Conservation (phyloP, 352 stramenopile species). For the Pythium pectinolyticum region DNA sequence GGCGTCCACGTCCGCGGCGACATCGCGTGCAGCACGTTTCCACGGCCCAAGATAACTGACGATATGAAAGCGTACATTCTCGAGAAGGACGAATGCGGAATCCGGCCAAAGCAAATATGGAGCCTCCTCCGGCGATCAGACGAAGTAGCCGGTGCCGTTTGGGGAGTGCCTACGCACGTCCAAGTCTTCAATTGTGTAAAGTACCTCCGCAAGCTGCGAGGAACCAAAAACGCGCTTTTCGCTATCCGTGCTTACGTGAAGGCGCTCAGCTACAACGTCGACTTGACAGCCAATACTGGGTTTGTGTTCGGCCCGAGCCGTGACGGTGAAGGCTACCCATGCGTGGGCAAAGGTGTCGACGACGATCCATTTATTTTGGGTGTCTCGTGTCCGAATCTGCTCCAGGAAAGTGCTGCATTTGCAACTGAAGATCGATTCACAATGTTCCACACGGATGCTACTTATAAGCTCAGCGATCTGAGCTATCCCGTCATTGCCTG, state of each 20-base stretch:
- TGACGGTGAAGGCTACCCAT: neutral
- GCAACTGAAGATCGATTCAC: neutral
- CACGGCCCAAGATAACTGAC: too few relatives aligned
- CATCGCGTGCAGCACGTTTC: too few relatives aligned
- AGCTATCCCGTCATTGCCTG: constrained; percentile 13
- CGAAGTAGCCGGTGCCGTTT: neutral
- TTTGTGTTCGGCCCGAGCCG: neutral
- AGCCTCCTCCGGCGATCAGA: neutral
- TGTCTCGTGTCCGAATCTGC: neutral
- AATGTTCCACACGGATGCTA: constrained; percentile 8
- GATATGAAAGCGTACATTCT: neutral
- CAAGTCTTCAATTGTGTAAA: neutral
- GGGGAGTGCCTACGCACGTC: neutral
- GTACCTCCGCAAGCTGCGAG: neutral
- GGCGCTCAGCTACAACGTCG: neutral
- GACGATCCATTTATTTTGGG: neutral
- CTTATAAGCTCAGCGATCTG: constrained; percentile 12
- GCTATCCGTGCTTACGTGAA: neutral
- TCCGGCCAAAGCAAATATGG: neutral
- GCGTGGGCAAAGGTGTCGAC: neutral
- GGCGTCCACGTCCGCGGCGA: too few relatives aligned
- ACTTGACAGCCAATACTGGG: neutral
- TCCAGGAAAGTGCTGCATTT: neutral
- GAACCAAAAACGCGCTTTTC: neutral
- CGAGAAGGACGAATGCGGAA: neutral